Conservation (phyloP, 805 yeast species). For the Metschnikowia kofuensis region DNA sequence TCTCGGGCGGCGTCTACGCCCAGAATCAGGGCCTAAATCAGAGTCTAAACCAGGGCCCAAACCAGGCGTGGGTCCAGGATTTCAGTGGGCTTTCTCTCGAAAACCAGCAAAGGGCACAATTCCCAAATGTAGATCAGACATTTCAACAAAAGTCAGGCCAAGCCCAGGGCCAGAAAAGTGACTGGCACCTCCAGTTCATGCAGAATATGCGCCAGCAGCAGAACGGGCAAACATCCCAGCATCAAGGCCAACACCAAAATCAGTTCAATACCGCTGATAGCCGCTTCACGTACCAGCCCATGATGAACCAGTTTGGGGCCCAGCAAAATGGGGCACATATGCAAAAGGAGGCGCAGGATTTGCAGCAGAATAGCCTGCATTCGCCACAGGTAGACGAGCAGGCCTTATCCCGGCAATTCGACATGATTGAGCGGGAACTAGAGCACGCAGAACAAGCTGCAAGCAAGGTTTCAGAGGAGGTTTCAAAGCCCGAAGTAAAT, state of each 20-base stretch:
- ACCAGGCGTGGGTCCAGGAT: constrained; percentile 16
- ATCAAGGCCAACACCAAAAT: neutral
- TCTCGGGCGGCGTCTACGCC: constrained; percentile 6
- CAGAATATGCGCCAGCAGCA: constrained; percentile 14
- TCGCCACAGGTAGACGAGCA: constrained; percentile 21
- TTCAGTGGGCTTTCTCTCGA: constrained; percentile 14
- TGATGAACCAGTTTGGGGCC: neutral
- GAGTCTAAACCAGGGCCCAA: neutral
- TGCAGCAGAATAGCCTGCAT: neutral
- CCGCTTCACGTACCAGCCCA: neutral
- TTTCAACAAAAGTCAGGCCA: neutral
- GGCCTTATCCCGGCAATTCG: constrained; percentile 32
- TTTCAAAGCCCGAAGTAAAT: constrained; percentile 10
- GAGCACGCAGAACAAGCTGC: constrained; percentile 1
- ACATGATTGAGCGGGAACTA: constrained; percentile 30
- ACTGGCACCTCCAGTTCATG: constrained; percentile 29
- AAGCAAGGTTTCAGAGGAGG: neutral
- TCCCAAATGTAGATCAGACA: neutral
- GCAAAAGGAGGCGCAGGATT: constrained; percentile 9
- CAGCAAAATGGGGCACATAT: neutral
- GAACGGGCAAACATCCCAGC: constrained; percentile 5
- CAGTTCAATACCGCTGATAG: neutral
- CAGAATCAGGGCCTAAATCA: constrained; percentile 3
- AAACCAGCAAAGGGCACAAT: neutral
- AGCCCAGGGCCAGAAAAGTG: constrained; percentile 10